Evolutionary conservation across 805 yeast species (phyloP), one percentile per base, ranked within the genome.

Genomic region (Candida odintsovae): DNA sequence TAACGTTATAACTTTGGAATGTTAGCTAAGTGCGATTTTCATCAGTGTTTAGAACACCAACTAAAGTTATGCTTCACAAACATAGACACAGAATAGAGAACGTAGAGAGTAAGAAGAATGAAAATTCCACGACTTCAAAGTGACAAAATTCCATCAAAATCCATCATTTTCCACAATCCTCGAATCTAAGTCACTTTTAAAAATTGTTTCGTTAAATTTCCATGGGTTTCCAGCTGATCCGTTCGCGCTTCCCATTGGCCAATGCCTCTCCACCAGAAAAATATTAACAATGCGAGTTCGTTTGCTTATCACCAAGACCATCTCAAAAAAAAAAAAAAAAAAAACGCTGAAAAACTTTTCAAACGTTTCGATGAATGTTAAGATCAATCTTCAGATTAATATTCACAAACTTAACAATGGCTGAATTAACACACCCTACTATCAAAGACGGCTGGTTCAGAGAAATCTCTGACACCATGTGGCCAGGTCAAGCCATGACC

Each of bases 401-500:
- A 19, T 22, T 31, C 38, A 35, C 29, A 26, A 35, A 23, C 22
- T 6, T 19, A 9, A 38, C 36, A 46, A 64, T 64, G 67, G 51
- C 69, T 42, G 67, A 66, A 57, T 56, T 69, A 46, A 63, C 72
- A 11, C 74, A 70, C 58, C 73, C 74, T 45, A 69, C 73, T 15
- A 69, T 70, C 53, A 49, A 51, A 64, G 90, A 94, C 69, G 97
- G 97, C 63, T 92, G 99, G 99, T 92, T 92, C 73, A 82, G 92
- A 61, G 99, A 92, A 70, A 76, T 86, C 66, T 86, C 96, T 56
- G 88, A 90, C 68, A 87, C 95, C 64, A 86, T 89, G 88, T 92
- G 97, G 95, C 98, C 99, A 26, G 99, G 99, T 55, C 96, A 90
- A 76, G 98, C 97, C 57, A 83, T 94, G 94, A 79, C 90, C 44